Evolutionary conservation across 129 eudicot species (phyloP), one percentile per base, ranked within the genome.

Genomic region (Mikania micrantha): DNA sequence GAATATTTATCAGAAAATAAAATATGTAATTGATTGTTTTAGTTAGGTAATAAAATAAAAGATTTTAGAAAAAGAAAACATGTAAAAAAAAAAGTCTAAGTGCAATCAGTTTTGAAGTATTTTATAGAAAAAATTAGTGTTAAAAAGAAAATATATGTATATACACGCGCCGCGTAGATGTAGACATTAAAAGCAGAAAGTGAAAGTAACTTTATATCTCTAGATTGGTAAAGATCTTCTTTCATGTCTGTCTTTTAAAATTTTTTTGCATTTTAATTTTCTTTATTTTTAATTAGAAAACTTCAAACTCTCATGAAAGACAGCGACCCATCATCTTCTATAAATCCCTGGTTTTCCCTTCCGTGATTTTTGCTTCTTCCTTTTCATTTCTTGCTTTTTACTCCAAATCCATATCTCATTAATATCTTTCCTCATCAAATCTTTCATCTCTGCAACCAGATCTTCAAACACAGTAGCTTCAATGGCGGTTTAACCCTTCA

Each of bases 271-370:
- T 58, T 69, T 68, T 73, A 8, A 17, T 29, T 32, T 66, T 13
- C 20, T 4, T 32, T 29, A 8, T 21, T 16, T 22, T 24, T 1
- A 24, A 9, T 1, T 19, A 7, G 0, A 50, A 44, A 40, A 57
- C 60, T n/a, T 57, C 83, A 52, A 77, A 83, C 81, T 83, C 79
- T 83, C 81, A 75, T 71, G 81, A 78, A 78, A 60, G 84, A 83
- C 66, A 82, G 77, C 78, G 80, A 82, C 83, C 77, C 69, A 59
- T 80, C 81, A 66, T 80, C 78, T 44, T 70, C 76, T 76, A 69
- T 69, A 68, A 69, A 73, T 34, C 42, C 74, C 79, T 71, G 31
- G 57, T 32, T 67, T 71, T 66, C 71, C 77, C 78, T 66, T 69
- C 77, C 78, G 81, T 76, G 70, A 71, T 80, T 71, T 66, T 9